Evolutionary conservation across 2,329 filamentous ascomycete genomes (phyloP), one percentile per base, ranked within the genome.

Genomic region (Penicillium oxalicum): DNA sequence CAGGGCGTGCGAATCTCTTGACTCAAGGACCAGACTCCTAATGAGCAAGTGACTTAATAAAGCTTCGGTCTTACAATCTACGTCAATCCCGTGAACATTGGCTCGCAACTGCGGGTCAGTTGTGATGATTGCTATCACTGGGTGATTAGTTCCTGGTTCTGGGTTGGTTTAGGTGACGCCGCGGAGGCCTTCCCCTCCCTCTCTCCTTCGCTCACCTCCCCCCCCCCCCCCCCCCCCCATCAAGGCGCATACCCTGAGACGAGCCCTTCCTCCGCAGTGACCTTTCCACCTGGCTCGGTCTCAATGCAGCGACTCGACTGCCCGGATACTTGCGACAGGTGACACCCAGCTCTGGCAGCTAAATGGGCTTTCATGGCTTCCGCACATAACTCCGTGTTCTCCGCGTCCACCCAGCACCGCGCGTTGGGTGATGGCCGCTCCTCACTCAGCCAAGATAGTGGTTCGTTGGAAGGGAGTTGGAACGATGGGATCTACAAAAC

Each of bases 311-410:
- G 50, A 55, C 55, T 55, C 52, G 54, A 55, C 42, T 49, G 45
- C 54, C 47, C 48, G 46, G 46, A 56, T 47, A 52, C 54, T 59
- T 55, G 59, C 58, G 60, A 66, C 57, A 61, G 64, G 62, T 70
- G 64, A 66, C 65, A 69, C 52, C 57, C 53, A 62, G 55, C 60
- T 59, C 50, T 40, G 47, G 57, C 56, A 64, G 61, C 68, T 71
- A 64, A 59, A 71, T 71, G 70, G 70, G 70, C 66, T 65, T 64
- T 59, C 59, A 73, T 73, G 70, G 70, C 70, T 67, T 71, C 70
- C 62, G 68, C 62, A 61, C 66, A 70, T 58, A 67, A 71, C 60
- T 65, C 64, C 62, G 61, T 61, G 55, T 70, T 66, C 63, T 71
- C 70, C 49, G 65, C 63, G 55, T 70, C 70, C 51, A 67, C 64